Evolutionary conservation across 805 yeast species (phyloP), one percentile per base, ranked within the genome.

Genomic region (Candida anglica): DNA sequence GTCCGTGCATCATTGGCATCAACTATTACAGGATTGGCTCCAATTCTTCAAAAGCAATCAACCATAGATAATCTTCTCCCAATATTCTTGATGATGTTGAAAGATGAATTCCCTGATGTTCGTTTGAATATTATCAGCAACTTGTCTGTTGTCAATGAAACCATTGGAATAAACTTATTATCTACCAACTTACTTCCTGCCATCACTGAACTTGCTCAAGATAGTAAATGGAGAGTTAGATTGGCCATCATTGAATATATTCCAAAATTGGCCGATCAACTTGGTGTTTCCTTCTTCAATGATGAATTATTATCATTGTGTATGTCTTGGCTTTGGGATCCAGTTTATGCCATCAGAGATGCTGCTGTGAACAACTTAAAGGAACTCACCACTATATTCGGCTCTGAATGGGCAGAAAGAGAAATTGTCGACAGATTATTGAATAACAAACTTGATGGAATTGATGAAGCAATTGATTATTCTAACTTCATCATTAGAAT

Each of bases 271-370:
- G 97, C 98, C 6, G 84, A 85, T 50, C 98, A 93, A 63, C 71
- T 93, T 40, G 98, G 98, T 19, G 89, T 85, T 34, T 80, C 86
- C 19, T 88, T 91, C 52, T 93, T 93, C 63, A 93, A 93, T 59
- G 85, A 86, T 56, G 95, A 89, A 50, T 71, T 93, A 44, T 88
- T 95, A 43, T 81, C 85, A 32, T 70, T 93, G 47, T 93, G 96
- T 52, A 76, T 93, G 76, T 84, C 89, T n/a, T 93, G 98, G 98
- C 70, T 93, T 44, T 89, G 97, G 96, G 99, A 93, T 64, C 85
- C 89, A 4, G 98, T 93, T 25, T 93, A 78, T 63, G 89, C 98
- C 4, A 89, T 93, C 41, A 80, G 99, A 61, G 94, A 87, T 46
- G 98, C 98, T 7, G 98, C 98, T 1, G 95, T 93, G 20, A 66